Conservation (phyloP, 345 rosid genomes). For the Excoecaria agallocha region DNA sequence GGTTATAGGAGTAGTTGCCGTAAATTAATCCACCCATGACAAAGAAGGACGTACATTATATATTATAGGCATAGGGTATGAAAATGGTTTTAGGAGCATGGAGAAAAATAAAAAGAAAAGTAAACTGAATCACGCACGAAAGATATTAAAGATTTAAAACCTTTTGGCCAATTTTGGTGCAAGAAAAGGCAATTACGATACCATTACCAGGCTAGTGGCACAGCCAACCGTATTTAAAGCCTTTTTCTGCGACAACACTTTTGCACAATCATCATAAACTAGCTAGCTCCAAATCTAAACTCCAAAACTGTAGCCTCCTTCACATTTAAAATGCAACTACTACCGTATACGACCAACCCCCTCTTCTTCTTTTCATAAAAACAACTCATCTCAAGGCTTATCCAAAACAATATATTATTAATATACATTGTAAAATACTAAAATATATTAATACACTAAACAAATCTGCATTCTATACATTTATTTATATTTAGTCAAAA, state of each 20-base stretch:
- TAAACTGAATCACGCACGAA: not conserved
- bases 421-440: no score
- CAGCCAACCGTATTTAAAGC: not conserved
- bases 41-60: no score
- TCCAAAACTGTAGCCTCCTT: not conserved
- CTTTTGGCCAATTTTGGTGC: not conserved
- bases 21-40: no score
- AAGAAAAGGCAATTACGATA: not conserved
- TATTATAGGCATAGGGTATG: no score
- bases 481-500: no score
- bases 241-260: not conserved
- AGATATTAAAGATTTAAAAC: not conserved
- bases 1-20: no score
- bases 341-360: constrained; percentile 9
- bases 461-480: no score
- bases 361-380: not conserved
- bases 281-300: not conserved
- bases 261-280: not conserved
- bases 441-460: no score
- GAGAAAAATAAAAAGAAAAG: no score
- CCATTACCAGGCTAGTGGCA: not conserved
- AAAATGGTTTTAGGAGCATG: no score
- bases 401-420: not conserved
- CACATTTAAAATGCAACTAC: not conserved
- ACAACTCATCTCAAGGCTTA: not conserved